Base-by-base conservation (phyloP, 345 rosid species). In the Citrus medica region DNA sequence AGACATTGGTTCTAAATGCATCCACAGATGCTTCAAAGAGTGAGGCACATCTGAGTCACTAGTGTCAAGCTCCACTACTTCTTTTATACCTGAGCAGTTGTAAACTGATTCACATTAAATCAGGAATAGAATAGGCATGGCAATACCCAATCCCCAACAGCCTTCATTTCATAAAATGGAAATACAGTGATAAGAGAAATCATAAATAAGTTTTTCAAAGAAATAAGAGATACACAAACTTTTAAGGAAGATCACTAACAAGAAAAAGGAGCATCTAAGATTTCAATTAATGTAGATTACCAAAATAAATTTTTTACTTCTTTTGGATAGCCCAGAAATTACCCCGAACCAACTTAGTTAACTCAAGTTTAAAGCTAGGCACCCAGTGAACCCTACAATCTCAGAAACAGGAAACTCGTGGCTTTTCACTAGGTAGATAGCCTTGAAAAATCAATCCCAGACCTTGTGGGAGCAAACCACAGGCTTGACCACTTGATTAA, bases 11-110 rank as follows among this genome's bases (percentile, higher is more conserved):
- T 59, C 22, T 33, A 73, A 37, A 24, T 12, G 60, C 25, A 37
- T 1, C 67, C n/a, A 74, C 51, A 32, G 63, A 68, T 61, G 58
- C 82, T 75, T 76, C 67, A 72, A 77, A 33, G 40, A 77, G 30
- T 25, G 10, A 72, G 35, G 71, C 73, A 79, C 55, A 37, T 55
- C 13, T 46, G 71, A 74, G 58, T 76, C 63, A 67, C 66, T 51
- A 69, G 21, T 21, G 64, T 69, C 37, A 74, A 71, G 38, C 53
- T 69, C 69, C 58, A 76, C 61, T 32, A 61, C 74, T 69, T 66
- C 56, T 59, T 35, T 69, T 10, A 46, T 32, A 66, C 65, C 67
- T n/a, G n/a, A 73, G 67, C 75, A 63, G 75, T 53, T 27, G 71
- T 16, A 69, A 32, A 68, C 75, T 64, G 70, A 30, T 40, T 33